Evolutionary conservation across 257 asterid genomes (phyloP).

Genomic region (Fraxinus cuspidata): DNA sequence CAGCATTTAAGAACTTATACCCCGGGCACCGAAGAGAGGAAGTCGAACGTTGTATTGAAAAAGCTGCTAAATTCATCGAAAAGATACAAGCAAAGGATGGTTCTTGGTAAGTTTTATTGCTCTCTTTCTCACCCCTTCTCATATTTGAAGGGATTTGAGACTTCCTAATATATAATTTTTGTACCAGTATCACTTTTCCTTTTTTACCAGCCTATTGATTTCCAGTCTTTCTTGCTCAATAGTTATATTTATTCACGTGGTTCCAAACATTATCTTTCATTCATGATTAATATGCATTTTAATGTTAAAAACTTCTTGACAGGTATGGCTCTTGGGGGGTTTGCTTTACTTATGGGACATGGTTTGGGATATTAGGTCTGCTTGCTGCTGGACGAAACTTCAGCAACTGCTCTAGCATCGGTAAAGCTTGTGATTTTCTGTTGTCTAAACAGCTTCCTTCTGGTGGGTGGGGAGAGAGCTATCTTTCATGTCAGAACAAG

Average conservation of each 20-base stretch:
- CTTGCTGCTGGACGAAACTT: slow-evolving; percentile 81
- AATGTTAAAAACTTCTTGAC: slow-evolving; percentile 22
- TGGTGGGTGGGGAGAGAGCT: slow-evolving; percentile 99
- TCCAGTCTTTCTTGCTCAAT: slow-evolving; percentile 9
- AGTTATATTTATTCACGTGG: slow-evolving; percentile 20
- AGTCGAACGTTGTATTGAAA: slow-evolving; percentile 64
- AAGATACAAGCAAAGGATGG: slow-evolving; percentile 84
- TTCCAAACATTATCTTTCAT: slow-evolving; percentile 5
- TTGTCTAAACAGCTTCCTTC: slow-evolving; percentile 86
- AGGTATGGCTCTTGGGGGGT: slow-evolving; percentile 99
- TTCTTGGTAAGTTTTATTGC: slow-evolving; percentile 71
- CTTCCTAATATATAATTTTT: slow-evolving; percentile 11
- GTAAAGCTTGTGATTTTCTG: slow-evolving; percentile 86
- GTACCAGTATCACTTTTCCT: slow-evolving; percentile 5
- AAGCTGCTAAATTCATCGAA: slow-evolving; percentile 68
- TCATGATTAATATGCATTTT: background rate
- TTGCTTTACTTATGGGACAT: slow-evolving; percentile 89
- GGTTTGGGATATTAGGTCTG: slow-evolving; percentile 92
- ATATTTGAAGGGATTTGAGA: slow-evolving; percentile 16
- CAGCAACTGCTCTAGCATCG: slow-evolving; percentile 57
- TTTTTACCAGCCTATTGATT: background rate
- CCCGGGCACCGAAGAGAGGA: slow-evolving; percentile 89
- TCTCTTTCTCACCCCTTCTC: slow-evolving; percentile 16
- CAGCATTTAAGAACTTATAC: slow-evolving; percentile 65
- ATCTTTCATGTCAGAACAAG: slow-evolving; percentile 92